Percentiles rank a stretch among this genome's conserved stretches.
phyloP scores from a whole-genome alignment of 768 basidiomycete genomes.

The Mycena maculata region DNA sequence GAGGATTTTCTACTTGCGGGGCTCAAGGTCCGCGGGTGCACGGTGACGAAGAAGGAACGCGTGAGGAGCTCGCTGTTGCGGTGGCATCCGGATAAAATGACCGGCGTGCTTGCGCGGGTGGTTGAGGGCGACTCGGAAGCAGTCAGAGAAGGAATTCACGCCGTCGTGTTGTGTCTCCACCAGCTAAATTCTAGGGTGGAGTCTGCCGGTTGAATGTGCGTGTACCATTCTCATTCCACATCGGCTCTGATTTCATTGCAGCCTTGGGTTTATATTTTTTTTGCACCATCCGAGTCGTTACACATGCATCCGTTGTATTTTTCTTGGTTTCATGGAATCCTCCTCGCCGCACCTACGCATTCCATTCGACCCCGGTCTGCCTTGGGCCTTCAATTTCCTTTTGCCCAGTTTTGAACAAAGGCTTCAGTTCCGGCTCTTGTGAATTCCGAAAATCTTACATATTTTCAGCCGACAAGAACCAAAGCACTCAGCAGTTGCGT shows the following conservation, averaged over 20 bases:
- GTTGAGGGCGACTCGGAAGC: slow-evolving; percentile 55
- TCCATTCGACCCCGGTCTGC: no score
- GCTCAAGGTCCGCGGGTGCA: slow-evolving; percentile 54
- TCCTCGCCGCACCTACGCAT: no score
- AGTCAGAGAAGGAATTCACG: slow-evolving; percentile 59
- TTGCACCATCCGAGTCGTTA: not conserved
- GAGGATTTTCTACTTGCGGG: slow-evolving; percentile 63
- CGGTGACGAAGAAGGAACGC: slow-evolving; percentile 60
- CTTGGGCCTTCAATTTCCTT: no score
- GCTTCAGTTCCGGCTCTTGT: no score
- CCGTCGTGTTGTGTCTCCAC: slow-evolving; percentile 53
- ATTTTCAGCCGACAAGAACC: no score
- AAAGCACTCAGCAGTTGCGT: no score
- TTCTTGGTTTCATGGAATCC: not conserved
- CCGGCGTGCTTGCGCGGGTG: slow-evolving; percentile 55
- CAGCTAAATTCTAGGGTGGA: slow-evolving; percentile 41
- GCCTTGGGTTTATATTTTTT: not conserved
- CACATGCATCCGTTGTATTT: no score
- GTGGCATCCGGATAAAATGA: slow-evolving; percentile 78
- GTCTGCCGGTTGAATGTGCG: slow-evolving; percentile 3
- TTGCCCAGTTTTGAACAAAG: no score
- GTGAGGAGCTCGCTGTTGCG: slow-evolving; percentile 70
- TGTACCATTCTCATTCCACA: not conserved
- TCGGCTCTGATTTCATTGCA: not conserved
- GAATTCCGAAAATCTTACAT: no score